phyloP scores from a whole-genome alignment of 2,329 filamentous ascomycete genomes.

The Aspergillus intermedius region DNA sequence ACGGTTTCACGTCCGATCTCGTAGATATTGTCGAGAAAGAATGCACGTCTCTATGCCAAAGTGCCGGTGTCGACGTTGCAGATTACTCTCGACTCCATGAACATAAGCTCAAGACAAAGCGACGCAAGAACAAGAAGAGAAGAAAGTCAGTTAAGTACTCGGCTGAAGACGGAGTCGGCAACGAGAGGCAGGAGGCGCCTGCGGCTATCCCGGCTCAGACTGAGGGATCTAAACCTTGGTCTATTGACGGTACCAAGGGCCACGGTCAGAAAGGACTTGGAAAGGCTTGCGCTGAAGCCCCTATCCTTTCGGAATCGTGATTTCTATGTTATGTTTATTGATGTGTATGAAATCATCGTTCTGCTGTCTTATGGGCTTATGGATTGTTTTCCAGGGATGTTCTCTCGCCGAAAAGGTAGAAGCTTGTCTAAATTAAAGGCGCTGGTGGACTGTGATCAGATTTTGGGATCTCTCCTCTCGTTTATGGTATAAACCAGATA shows the following conservation, averaged over 20 bases:
- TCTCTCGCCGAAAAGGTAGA: too few species aligned
- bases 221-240: neutral
- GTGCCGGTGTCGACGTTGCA: constrained; percentile 29
- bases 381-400: too few species aligned
- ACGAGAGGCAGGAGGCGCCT: neutral
- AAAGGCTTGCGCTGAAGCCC: too few species aligned
- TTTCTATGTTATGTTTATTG: too few species aligned
- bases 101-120: constrained; percentile 15
- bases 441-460: too few species aligned
- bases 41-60: constrained; percentile 30
- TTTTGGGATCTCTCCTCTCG: too few species aligned
- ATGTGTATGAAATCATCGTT: too few species aligned
- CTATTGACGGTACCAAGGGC: neutral
- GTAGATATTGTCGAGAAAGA: constrained; percentile 34
- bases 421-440: too few species aligned
- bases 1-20: constrained; percentile 33
- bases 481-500: too few species aligned
- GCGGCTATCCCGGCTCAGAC: neutral
- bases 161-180: neutral
- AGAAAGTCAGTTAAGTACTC: constrained; percentile 15
- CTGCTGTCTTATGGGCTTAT: too few species aligned
- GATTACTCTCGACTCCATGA: constrained; percentile 21
- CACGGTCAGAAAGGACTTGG: too few species aligned
- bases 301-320: too few species aligned
- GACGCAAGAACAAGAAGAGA: constrained; percentile 16